A percentile compares a stretch with the other conserved stretches of the same genome.
phyloP scores from a whole-genome alignment of 2,329 filamentous ascomycete species.

The Xylaria sp. region DNA sequence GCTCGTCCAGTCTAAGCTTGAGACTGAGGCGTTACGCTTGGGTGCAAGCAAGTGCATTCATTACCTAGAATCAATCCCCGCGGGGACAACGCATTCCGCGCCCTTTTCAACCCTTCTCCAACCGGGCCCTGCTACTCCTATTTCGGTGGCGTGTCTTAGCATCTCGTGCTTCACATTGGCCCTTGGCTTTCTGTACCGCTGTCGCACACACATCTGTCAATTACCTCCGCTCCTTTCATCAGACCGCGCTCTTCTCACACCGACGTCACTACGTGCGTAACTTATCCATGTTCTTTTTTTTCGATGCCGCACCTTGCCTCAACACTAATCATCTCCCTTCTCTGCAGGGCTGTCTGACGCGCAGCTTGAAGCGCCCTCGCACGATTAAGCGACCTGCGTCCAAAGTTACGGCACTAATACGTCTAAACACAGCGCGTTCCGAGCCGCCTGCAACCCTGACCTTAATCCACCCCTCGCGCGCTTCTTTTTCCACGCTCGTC shows the following conservation, averaged over 20 bases:
- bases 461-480: constrained; percentile 21
- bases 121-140: background rate
- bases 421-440: constrained; percentile 9
- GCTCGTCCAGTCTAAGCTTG: no score
- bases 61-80: background rate
- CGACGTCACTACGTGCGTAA: background rate
- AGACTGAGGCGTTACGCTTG: background rate
- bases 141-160: background rate
- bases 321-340: background rate
- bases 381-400: constrained; percentile 6
- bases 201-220: no score
- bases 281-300: background rate
- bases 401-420: constrained; percentile 1
- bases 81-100: constrained; percentile 24
- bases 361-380: constrained; percentile 1
- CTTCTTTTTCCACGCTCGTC: constrained; percentile 29
- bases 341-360: background rate
- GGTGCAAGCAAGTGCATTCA: no score
- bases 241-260: no score
- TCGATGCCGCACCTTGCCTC: no score
- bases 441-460: constrained; percentile 26
- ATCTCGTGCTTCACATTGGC: background rate
- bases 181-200: background rate
- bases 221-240: constrained; percentile 1
- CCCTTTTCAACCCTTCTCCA: constrained; percentile 23